These are phyloP conservation scores for Stylosanthes scabra DNA, from an alignment of 331 rosid genomes.

Conservation along the genomic window DNA sequence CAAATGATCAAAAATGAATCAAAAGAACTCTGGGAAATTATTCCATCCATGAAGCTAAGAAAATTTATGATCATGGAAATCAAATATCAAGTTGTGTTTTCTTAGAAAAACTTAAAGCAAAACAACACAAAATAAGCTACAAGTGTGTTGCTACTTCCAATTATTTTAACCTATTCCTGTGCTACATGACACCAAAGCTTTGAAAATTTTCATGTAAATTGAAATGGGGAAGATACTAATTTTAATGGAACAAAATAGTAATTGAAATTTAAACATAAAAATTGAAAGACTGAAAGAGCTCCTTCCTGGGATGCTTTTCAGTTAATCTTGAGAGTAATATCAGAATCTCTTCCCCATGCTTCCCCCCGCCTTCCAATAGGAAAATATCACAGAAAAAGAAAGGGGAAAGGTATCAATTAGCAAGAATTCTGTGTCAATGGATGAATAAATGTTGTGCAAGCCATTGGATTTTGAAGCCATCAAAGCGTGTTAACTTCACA, in stretches of 20 bases:
- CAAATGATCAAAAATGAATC: constrained; percentile 47
- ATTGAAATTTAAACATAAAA: constrained; percentile 45
- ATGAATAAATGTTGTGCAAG: constrained; percentile 55
- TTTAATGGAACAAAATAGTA: constrained; percentile 48
- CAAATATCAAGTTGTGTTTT: constrained; percentile 59
- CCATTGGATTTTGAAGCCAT: constrained; percentile 44
- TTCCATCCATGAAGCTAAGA: constrained; percentile 52
- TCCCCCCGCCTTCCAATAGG: constrained; percentile 46
- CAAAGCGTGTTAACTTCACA: constrained; percentile 29
- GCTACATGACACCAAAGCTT: constrained; percentile 59
- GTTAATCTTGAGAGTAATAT: constrained; percentile 61
- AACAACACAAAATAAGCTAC: constrained; percentile 57
- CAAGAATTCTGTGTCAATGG: constrained; percentile 54
- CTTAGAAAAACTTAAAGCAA: constrained; percentile 45
- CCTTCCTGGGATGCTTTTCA: constrained; percentile 50
- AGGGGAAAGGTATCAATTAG: constrained; percentile 68
- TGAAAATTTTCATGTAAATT: constrained; percentile 58
- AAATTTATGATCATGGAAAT: constrained; percentile 46
- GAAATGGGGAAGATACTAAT: constrained; percentile 58
- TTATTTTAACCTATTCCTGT: constrained; percentile 74
- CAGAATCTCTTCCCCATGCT: constrained; percentile 52
- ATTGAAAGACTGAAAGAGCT: constrained; percentile 48
- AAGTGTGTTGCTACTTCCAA: constrained; percentile 57
- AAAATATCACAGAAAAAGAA: constrained; percentile 41
- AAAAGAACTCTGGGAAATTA: constrained; percentile 48